Base-by-base conservation (phyloP, 169 alveolate genomes). In the Cryptosporidium meleagridis region DNA sequence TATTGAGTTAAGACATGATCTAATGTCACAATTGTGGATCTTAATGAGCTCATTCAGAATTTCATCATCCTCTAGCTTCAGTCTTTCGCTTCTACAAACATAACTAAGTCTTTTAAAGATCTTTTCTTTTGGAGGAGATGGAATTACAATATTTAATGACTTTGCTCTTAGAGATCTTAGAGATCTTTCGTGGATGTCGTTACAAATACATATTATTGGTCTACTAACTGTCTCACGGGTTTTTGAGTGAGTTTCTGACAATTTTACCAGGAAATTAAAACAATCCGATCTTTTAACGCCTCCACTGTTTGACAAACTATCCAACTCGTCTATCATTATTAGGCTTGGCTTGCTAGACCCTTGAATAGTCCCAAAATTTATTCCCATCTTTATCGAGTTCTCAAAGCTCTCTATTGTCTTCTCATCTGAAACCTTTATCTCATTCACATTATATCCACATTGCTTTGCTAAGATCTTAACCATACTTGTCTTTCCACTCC, bases 241-340 rank as follows among this genome's bases (percentile, higher is more conserved):
- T 68, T 71, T 85, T 37, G 65, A 21, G 48, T 91, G 75, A 37
- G 62, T 44, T 62, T 73, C 92, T 70, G 70, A 51, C 85, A 91
- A 61, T 69, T 86, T 91, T 51, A 75, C 75, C 39, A 41, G 39
- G 67, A 72, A 86, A 41, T 31, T 37, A 23, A 75, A 23, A 10
- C 70, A 53, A 35, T 75, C 70, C 3, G 59, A 26, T 12, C 23
- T 75, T 35, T 39, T 31, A 21, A 45, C 84, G 26, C 18, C 21
- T 2, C 69, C 31, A 62, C 93, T 84, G 9, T 91, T 70, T 59
- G 91, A 39, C 21, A 92, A 91, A 4, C 95, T 94, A 84, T 94
- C 96, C 33, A 94, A 89, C 75, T 94, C 96, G 85, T 94, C 96
- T 33, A 94, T 85, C 39, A 94, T 91, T 52, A 94, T 70, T n/a